phyloP scores from a whole-genome alignment of 768 basidiomycete species.

The Suillus subaureus region DNA sequence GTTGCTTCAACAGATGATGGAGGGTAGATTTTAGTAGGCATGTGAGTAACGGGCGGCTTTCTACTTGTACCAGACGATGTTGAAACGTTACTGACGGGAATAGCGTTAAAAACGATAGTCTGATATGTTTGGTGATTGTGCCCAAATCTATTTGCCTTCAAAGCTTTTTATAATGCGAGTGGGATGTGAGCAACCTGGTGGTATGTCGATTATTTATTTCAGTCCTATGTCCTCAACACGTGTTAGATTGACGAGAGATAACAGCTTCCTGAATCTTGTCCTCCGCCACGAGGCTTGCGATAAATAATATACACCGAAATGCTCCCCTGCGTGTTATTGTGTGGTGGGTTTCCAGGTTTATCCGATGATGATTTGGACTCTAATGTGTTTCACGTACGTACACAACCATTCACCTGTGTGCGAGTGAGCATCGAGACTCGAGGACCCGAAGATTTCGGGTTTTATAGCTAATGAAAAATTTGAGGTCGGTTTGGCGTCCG shows the following conservation, averaged over 20 bases:
- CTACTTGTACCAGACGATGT: too few relatives aligned
- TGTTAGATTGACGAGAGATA: neutral
- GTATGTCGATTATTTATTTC: neutral
- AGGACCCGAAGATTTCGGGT: too few relatives aligned
- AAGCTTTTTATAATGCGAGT: neutral
- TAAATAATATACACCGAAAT: neutral
- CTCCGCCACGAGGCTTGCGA: neutral
- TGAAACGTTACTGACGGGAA: too few relatives aligned
- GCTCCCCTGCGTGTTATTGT: slow-evolving; percentile 23
- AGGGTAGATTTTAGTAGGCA: too few relatives aligned
- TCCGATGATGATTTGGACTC: neutral
- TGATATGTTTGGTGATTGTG: neutral
- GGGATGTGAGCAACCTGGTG: slow-evolving; percentile 26
- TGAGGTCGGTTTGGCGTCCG: too few relatives aligned
- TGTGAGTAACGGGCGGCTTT: too few relatives aligned
- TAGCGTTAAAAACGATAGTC: neutral
- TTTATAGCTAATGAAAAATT: too few relatives aligned
- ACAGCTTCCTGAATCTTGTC: neutral
- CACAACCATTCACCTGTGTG: too few relatives aligned
- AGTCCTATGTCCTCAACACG: neutral
- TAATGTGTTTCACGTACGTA: slow-evolving; percentile 37
- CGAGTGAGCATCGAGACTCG: too few relatives aligned
- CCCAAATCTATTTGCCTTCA: neutral
- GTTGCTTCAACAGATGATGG: too few relatives aligned
- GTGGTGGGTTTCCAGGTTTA: slow-evolving; percentile 18